phyloP scores from a whole-genome alignment of 768 basidiomycete genomes.

The Termitomyces sp. region DNA sequence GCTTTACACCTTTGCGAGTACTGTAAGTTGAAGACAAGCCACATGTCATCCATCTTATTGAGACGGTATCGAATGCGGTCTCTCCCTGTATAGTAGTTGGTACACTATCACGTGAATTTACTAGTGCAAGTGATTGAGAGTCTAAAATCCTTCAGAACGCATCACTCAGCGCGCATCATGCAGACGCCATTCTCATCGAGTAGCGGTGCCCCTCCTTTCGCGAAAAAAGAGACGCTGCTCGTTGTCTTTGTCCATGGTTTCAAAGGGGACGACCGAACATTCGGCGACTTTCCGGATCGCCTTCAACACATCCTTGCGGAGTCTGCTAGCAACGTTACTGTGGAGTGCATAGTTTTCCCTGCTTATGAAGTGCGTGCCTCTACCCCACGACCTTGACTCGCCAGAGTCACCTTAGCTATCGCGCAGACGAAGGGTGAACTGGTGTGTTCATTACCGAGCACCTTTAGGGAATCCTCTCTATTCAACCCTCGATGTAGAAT shows the following conservation, averaged over 20 bases:
- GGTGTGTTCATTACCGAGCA: slow-evolving; percentile 42
- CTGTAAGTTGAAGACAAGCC: neutral
- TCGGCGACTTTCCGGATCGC: slow-evolving; percentile 74
- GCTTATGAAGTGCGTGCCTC: slow-evolving; percentile 69
- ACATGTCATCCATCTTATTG: neutral
- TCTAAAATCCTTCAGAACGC: neutral
- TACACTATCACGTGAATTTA: slow-evolving; percentile 2
- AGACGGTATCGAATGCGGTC: neutral
- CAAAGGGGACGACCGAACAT: slow-evolving; percentile 64
- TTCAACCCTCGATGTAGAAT: slow-evolving; percentile 40
- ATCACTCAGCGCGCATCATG: neutral
- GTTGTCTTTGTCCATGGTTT: slow-evolving; percentile 82
- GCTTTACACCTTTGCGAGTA: no score
- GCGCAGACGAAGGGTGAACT: slow-evolving; percentile 85
- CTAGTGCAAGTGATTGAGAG: neutral
- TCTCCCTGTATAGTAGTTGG: neutral
- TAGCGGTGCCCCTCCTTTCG: neutral
- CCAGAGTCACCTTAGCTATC: neutral
- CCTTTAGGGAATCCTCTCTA: neutral
- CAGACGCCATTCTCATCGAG: neutral
- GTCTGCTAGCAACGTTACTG: slow-evolving; percentile 50
- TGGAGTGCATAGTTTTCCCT: slow-evolving; percentile 84
- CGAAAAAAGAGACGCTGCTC: slow-evolving; percentile 49
- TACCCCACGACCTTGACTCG: neutral
- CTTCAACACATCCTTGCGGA: slow-evolving; percentile 75